Evolutionary conservation across 768 basidiomycete species (phyloP).

Genomic region (Ramaria sp.): DNA sequence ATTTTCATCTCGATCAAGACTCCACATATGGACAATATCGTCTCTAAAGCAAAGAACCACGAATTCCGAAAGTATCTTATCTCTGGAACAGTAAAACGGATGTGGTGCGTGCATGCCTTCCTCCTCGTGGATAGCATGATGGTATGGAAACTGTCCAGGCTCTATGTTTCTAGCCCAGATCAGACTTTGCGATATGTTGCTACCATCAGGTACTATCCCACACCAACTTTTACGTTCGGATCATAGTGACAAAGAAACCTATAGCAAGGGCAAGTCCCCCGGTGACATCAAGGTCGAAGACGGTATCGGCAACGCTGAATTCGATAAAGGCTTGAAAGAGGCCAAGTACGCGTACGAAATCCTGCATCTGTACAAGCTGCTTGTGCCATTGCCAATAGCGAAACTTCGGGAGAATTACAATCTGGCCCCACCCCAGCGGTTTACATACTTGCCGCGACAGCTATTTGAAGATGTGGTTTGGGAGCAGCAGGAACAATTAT

Average conservation of each 20-base stretch:
- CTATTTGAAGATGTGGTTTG: conserved; percentile 17
- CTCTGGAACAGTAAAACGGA: conserved; percentile 17
- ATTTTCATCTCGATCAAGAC: conserved; percentile 24
- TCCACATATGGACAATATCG: conserved; percentile 22
- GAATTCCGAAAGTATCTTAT: conserved; percentile 26
- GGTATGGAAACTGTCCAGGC: neutral
- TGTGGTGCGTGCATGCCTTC: conserved; percentile 16
- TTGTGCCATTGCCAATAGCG: conserved; percentile 12
- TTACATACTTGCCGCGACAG: conserved; percentile 18
- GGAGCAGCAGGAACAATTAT: conserved; percentile 19
- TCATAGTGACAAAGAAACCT: neutral
- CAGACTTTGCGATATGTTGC: conserved; percentile 14
- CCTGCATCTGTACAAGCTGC: conserved; percentile 19
- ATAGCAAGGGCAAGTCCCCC: conserved; percentile 15
- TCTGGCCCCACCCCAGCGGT: conserved; percentile 15
- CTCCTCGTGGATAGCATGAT: neutral
- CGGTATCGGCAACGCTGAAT: conserved; percentile 28
- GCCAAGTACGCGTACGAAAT: conserved; percentile 24
- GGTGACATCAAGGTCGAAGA: conserved; percentile 23
- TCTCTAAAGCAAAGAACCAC: conserved; percentile 24
- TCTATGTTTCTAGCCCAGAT: conserved; percentile 13
- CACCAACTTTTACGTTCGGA: neutral
- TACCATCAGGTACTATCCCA: conserved; percentile 2
- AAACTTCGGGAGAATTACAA: conserved; percentile 19
- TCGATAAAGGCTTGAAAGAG: conserved; percentile 22